Evolutionary conservation across 345 rosid species (phyloP), one percentile per base, ranked within the genome.

Genomic region (Hibiscus trionum): DNA sequence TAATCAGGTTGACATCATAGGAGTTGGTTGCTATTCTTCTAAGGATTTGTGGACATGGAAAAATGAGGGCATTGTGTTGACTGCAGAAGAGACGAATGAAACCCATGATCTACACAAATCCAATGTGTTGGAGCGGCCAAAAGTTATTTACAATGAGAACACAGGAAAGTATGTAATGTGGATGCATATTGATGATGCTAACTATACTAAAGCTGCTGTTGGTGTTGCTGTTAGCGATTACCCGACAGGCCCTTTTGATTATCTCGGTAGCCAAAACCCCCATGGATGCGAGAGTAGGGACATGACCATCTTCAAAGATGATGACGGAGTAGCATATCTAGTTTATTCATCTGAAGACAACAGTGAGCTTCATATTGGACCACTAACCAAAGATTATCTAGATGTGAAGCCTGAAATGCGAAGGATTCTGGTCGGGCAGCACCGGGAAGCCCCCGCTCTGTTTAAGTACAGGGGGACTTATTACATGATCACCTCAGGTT

Each of bases 11-110:
- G 97, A 92, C 80, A 81, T 95, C 56, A 91, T 95, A 69, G 97
- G 97, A 58, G 99, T 92, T 56, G 88, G 96, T 71, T 95, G 99
- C 81, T 95, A 95, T 80, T 92, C 99, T 59, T 92, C 99, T 17
- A 87, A 87, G 82, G 97, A 95, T 79, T 83, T 95, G 49, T 90
- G 91, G 97, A 81, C 87, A 46, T 95, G 97, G 97, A 91, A 83
- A 78, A 90, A 91, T 12, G 97, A 95, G 71, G 97, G 99, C 63
- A 81, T 95, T 42, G 97, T 90, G 16, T 81, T 95, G 72, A 44
- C 83, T 78, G 93, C 92, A 8, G 88, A 92, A 80, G 89, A 87
- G 77, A 80, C 83, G 39, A 75, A 90, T 77, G 90, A 86, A 75
- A 87, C 87, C 1, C 93, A 86, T 70, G 97, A 92, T 79, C 87